These are phyloP conservation scores for Aspergillus sp. DNA, from an alignment of 2,329 filamentous ascomycete species.

Conservation along the genomic window DNA sequence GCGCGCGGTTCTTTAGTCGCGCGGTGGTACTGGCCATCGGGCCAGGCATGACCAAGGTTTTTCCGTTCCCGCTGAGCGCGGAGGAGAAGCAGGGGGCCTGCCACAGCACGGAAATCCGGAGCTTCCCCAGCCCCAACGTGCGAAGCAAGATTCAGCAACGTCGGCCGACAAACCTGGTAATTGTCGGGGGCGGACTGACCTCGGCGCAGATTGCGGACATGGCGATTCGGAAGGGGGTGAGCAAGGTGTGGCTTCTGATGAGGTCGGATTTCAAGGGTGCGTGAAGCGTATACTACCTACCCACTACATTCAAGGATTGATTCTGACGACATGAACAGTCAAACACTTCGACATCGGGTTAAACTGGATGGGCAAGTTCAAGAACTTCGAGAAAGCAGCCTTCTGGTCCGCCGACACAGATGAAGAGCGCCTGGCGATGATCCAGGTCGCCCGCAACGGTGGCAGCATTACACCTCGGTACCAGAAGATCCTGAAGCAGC, in stretches of 20 bases:
- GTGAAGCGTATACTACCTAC: slow-evolving; percentile 17
- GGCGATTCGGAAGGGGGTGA: slow-evolving; percentile 62
- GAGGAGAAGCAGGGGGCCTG: slow-evolving; percentile 51
- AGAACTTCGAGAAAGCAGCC: slow-evolving; percentile 70
- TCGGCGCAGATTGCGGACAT: slow-evolving; percentile 71
- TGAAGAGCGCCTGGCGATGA: slow-evolving; percentile 64
- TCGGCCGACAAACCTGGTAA: slow-evolving; percentile 60
- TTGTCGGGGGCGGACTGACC: slow-evolving; percentile 73
- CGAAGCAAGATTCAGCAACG: slow-evolving; percentile 51
- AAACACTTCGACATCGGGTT: slow-evolving; percentile 78
- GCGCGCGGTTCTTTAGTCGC: slow-evolving; percentile 54
- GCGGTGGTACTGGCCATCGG: slow-evolving; percentile 70
- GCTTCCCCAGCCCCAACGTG: slow-evolving; percentile 56
- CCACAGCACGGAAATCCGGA: slow-evolving; percentile 63
- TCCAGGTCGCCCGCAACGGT: slow-evolving; percentile 65
- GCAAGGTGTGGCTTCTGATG: slow-evolving; percentile 69
- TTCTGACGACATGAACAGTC: slow-evolving; percentile 36
- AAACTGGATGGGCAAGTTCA: slow-evolving; percentile 78
- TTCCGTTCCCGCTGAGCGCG: slow-evolving; percentile 39
- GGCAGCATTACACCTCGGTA: slow-evolving; percentile 73
- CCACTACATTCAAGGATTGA: background rate
- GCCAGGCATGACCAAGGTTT: slow-evolving; percentile 58
- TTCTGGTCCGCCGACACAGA: slow-evolving; percentile 77
- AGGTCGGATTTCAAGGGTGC: slow-evolving; percentile 51
- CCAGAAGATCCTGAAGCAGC: slow-evolving; percentile 63